Conservation (phyloP, 2,329 filamentous ascomycete species). For the Xylariaceae sp. region DNA sequence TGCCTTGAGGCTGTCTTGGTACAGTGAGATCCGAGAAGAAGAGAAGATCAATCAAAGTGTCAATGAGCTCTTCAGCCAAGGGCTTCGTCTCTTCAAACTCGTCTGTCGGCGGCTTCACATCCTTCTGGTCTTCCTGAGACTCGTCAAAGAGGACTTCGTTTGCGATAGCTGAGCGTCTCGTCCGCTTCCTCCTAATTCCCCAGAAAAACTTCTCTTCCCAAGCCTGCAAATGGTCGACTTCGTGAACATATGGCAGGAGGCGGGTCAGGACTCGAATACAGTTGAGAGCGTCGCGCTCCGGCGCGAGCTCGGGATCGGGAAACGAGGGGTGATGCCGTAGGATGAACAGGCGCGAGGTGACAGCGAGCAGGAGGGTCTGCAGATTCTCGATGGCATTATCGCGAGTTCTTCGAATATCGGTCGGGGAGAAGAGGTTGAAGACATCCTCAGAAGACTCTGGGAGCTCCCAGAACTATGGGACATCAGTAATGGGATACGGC, state of each 20-base stretch:
- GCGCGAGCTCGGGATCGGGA: conserved; percentile 78
- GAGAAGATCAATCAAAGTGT: conserved; percentile 80
- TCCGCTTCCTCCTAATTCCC: conserved; percentile 68
- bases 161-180: conserved; percentile 58
- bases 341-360: conserved; percentile 77
- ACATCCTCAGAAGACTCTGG: conserved; percentile 94
- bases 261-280: conserved; percentile 89
- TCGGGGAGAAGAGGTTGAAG: conserved; percentile 89
- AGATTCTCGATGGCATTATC: conserved; percentile 83
- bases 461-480: conserved; percentile 84
- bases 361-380: conserved; percentile 79
- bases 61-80: conserved; percentile 86
- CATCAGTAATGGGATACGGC: conserved; percentile 13
- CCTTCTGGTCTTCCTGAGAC: conserved; percentile 50
- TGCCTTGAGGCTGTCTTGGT: conserved; percentile 64
- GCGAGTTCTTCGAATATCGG: conserved; percentile 81
- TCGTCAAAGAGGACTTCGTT: conserved; percentile 84
- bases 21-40: conserved; percentile 92
- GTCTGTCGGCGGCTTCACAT: conserved; percentile 42
- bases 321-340: conserved; percentile 88
- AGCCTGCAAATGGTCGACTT: conserved; percentile 71
- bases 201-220: conserved; percentile 98
- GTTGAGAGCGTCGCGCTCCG: conserved; percentile 82
- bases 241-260: conserved; percentile 86
- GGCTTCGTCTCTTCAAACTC: conserved; percentile 82